These are phyloP conservation scores for Polychaeton citri DNA, from an alignment of 2,329 filamentous ascomycete species.

Conservation along the genomic window DNA sequence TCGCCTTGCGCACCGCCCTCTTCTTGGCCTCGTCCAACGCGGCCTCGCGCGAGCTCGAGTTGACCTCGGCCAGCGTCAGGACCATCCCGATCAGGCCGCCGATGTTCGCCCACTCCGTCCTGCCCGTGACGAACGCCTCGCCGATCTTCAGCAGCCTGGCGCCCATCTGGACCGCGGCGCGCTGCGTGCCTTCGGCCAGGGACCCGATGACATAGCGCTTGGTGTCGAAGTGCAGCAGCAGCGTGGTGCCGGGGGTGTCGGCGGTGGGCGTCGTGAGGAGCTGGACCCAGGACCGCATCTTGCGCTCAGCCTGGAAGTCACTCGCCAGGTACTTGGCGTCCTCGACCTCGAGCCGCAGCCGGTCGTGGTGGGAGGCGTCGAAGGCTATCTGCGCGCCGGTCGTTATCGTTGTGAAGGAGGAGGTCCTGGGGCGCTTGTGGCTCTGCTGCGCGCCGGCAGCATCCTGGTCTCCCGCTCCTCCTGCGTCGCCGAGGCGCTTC, in stretches of 20 bases:
- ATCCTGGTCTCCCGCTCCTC: not conserved
- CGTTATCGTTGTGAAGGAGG: not conserved
- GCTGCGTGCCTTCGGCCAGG: slow-evolving; percentile 71
- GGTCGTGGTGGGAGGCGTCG: not conserved
- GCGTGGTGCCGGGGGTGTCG: slow-evolving; percentile 68
- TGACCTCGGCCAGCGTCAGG: slow-evolving; percentile 62
- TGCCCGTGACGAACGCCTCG: slow-evolving; percentile 73
- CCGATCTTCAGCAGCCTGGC: slow-evolving; percentile 51
- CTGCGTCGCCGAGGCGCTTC: not conserved
- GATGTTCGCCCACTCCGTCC: slow-evolving; percentile 57
- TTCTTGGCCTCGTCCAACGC: slow-evolving; percentile 29
- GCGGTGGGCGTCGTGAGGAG: slow-evolving; percentile 71
- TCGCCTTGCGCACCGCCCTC: slow-evolving; percentile 18
- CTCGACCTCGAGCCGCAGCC: not conserved
- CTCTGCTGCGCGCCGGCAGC: not conserved
- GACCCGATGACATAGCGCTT: slow-evolving; percentile 78
- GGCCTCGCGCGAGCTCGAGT: slow-evolving; percentile 34
- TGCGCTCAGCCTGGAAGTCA: not conserved
- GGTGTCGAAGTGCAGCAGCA: slow-evolving; percentile 68
- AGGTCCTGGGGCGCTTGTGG: not conserved
- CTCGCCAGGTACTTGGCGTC: not conserved
- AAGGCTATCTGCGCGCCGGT: not conserved
- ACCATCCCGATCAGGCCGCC: slow-evolving; percentile 79
- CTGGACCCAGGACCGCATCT: slow-evolving; percentile 63
- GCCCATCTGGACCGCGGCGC: slow-evolving; percentile 57